phyloP scores from a whole-genome alignment of 1,139 yeast species.

The Suhomyces atakaporum region DNA sequence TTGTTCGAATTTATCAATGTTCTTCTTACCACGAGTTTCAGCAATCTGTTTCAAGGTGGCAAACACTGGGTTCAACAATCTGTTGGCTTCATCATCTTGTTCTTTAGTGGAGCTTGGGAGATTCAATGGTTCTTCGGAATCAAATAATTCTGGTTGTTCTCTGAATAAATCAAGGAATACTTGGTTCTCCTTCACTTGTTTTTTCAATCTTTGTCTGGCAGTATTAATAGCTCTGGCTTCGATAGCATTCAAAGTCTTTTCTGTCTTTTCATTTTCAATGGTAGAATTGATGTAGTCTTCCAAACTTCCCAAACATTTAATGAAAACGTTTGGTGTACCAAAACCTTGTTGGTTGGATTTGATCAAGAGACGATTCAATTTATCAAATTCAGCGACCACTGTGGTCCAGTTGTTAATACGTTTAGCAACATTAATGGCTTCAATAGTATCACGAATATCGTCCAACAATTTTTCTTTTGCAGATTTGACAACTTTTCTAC shows the following conservation, averaged over 20 bases:
- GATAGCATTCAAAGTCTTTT: conserved; percentile 77
- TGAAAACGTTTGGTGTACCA: conserved; percentile 68
- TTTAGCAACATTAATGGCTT: conserved; percentile 69
- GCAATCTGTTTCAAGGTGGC: conserved; percentile 71
- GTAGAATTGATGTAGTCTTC: conserved; percentile 68
- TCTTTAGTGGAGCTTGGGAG: conserved; percentile 11
- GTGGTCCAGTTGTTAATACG: conserved; percentile 79
- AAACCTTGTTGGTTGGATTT: conserved; percentile 76
- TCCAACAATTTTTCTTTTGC: conserved; percentile 92
- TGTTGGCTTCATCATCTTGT: conserved; percentile 22
- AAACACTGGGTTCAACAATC: conserved; percentile 57
- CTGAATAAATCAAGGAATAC: conserved; percentile 60
- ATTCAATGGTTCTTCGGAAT: conserved; percentile 49
- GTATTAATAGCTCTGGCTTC: conserved; percentile 88
- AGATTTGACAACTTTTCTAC: conserved; percentile 83
- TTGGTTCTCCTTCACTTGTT: conserved; percentile 70
- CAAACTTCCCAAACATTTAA: conserved; percentile 68
- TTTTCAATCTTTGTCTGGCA: conserved; percentile 84
- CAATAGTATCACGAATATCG: conserved; percentile 73
- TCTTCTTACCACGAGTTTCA: conserved; percentile 95
- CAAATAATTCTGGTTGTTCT: conserved; percentile 73
- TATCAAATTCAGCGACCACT: conserved; percentile 77
- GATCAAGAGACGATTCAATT: conserved; percentile 63
- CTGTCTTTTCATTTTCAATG: conserved; percentile 58
- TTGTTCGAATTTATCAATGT: conserved; percentile 83